Evolutionary conservation across 2,329 filamentous ascomycete species (phyloP).

Genomic region (Septoria petroselini): DNA sequence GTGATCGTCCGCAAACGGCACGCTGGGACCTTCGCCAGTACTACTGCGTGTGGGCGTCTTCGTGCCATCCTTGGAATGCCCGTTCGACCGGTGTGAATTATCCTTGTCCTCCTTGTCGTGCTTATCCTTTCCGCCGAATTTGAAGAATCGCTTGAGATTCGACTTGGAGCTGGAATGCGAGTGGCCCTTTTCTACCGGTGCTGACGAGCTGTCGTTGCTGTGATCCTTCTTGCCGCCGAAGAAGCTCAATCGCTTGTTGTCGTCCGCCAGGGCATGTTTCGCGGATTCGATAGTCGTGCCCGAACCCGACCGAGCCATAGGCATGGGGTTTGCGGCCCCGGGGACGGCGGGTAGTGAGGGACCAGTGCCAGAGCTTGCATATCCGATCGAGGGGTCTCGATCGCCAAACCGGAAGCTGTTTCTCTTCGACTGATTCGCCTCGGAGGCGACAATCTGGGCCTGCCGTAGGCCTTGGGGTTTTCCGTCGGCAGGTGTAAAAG

Average conservation of each 20-base stretch:
- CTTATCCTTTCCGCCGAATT: slow-evolving; percentile 62
- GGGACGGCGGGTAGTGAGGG: slow-evolving; percentile 30
- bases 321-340: slow-evolving; percentile 12
- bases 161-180: slow-evolving; percentile 70
- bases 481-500: slow-evolving; percentile 69
- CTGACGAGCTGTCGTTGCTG: slow-evolving; percentile 41
- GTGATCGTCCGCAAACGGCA: slow-evolving; percentile 93
- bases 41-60: slow-evolving; percentile 28
- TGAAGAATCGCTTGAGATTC: slow-evolving; percentile 96
- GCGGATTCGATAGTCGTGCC: slow-evolving; percentile 13
- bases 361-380: slow-evolving; percentile 43
- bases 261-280: slow-evolving; percentile 17
- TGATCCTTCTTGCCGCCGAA: slow-evolving; percentile 56
- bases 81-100: slow-evolving; percentile 24
- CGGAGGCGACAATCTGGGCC: slow-evolving; percentile 51
- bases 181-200: slow-evolving; percentile 40
- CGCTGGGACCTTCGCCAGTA: slow-evolving; percentile 43
- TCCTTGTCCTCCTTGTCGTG: slow-evolving; percentile 53
- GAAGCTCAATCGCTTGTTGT: slow-evolving; percentile 54
- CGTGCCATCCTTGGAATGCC: slow-evolving; percentile 28
- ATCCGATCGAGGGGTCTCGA: slow-evolving; percentile 63
- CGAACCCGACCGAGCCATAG: slow-evolving; percentile 46
- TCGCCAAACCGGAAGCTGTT: slow-evolving; percentile 79
- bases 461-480: slow-evolving; percentile 70
- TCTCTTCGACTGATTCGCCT: slow-evolving; percentile 40